Evolutionary conservation across 495 filamentous ascomycete genomes (phyloP).

Genomic region (Ascodesmis nigricans): DNA sequence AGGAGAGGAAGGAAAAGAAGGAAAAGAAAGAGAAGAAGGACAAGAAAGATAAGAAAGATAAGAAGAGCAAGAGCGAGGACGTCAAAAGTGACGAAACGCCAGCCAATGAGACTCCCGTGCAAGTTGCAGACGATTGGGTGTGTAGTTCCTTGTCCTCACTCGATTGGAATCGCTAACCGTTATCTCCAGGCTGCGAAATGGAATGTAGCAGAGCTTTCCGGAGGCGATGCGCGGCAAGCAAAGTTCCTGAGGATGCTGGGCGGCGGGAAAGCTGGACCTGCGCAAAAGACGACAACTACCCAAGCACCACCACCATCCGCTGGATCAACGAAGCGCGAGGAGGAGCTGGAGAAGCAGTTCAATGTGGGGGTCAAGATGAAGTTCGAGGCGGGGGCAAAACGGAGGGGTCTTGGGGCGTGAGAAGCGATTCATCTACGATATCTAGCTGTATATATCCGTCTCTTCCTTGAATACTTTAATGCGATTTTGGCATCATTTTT

Average conservation of each 20-base stretch:
- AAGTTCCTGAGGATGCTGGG: slow-evolving; percentile 38
- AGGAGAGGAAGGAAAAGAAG: slow-evolving; percentile 22
- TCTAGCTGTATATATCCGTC: too few relatives aligned
- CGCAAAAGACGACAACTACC: too few relatives aligned
- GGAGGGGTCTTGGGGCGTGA: slow-evolving; percentile 34
- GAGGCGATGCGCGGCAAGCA: slow-evolving; percentile 28
- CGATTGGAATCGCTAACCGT: too few relatives aligned
- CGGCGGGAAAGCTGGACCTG: slow-evolving; percentile 19
- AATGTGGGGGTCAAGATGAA: slow-evolving; percentile 36
- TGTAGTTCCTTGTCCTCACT: not conserved
- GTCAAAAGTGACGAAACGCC: slow-evolving; percentile 12
- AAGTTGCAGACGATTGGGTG: slow-evolving; percentile 4
- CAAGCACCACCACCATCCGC: too few relatives aligned
- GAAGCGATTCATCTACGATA: not conserved
- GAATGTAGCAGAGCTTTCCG: slow-evolving; percentile 31
- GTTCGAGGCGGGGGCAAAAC: slow-evolving; percentile 29
- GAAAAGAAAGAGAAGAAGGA: slow-evolving; percentile 18
- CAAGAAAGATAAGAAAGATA: slow-evolving; percentile 8
- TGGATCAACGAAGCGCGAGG: slow-evolving; percentile 27
- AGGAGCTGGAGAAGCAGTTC: slow-evolving; percentile 37
- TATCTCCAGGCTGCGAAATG: slow-evolving; percentile 25
- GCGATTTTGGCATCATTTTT: too few relatives aligned
- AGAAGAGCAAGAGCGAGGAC: slow-evolving; percentile 6
- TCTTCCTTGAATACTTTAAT: too few relatives aligned
- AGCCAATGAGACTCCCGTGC: too few relatives aligned